These are phyloP conservation scores for Geotrichum klebahnii DNA, from an alignment of 1,139 yeast species.

Conservation along the genomic window DNA sequence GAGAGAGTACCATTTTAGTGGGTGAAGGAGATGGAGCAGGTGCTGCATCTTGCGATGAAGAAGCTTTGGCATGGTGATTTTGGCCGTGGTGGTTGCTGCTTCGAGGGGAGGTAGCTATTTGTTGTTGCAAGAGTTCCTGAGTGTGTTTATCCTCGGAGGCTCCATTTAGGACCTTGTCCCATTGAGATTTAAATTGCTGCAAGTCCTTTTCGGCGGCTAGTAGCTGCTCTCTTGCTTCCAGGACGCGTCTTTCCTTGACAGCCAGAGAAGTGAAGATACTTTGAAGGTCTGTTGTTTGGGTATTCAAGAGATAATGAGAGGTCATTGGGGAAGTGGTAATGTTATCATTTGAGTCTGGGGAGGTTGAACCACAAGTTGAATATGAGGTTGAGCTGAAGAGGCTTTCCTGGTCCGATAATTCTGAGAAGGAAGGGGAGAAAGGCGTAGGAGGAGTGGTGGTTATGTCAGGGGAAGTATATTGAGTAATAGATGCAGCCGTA, in stretches of 20 bases:
- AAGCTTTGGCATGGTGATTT: not conserved
- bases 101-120: not conserved
- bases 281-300: conserved; percentile 32
- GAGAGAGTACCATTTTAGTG: not conserved
- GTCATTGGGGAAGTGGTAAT: not conserved
- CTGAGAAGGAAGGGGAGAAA: too few species aligned
- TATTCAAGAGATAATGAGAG: conserved; percentile 28
- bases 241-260: conserved; percentile 38
- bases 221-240: conserved; percentile 38
- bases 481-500: too few species aligned
- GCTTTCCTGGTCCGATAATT: too few species aligned
- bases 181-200: conserved; percentile 27
- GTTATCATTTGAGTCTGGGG: not conserved
- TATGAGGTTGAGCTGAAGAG: not conserved
- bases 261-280: conserved; percentile 38
- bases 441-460: too few species aligned
- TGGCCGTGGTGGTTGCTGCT: not conserved
- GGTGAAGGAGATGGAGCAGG: not conserved
- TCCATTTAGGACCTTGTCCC: conserved; percentile 28
- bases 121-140: conserved; percentile 3
- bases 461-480: too few species aligned
- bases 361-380: not conserved
- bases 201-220: conserved; percentile 33
- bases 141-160: not conserved
- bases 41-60: not conserved